Evolutionary conservation across 164 flowering plant genomes (phyloP), one percentile per base, ranked within the genome.

Genomic region (Aristolochia fimbriata): DNA sequence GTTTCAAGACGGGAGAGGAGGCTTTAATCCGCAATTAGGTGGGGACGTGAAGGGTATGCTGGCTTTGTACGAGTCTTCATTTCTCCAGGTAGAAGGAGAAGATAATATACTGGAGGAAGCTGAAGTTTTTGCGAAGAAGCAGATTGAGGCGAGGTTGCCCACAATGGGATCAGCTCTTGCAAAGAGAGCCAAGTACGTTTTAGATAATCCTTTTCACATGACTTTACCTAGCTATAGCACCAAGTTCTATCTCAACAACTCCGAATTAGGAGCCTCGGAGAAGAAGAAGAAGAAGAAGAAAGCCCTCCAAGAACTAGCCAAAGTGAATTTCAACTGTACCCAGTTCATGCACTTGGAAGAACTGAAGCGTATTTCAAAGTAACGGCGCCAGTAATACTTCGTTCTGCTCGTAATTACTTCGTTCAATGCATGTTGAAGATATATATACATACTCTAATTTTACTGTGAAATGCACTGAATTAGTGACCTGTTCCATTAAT

Each of bases 21-120:
- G 30, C 19, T 41, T 58, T 13, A 4, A 11, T 7, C 2, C 4
- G 17, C 49, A 52, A 52, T 6, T 22, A 45, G 16, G 49, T 58
- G 48, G 21, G 12, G 48, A 45, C 9, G 50, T 21, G 45, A 43
- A 8, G 43, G 48, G 48, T n/a, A 17, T 37, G 61, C 3, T 58
- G 22, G 25, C 48, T 2, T 58, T 58, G 15, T 77, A 68, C 54
- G 80, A 77, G 65, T 76, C 79, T 6, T 59, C 78, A 60, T 61
- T 62, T 11, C 59, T 75, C 24, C 61, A 69, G 21, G 47, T 71
- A 15, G 63, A 68, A 47, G 89, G 82, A 22, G 93, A 86, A 58
- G 53, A 70, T 16, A 62, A 70, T 16, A 62, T 70, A 43, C 78
- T 86, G 2, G 82, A 82, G 14, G 74, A 81, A 63, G 83, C 79